Percentiles rank a stretch among this genome's conserved stretches.
Conservation (phyloP, 2,329 filamentous ascomycete species). For the Fusarium euwallaceae region DNA sequence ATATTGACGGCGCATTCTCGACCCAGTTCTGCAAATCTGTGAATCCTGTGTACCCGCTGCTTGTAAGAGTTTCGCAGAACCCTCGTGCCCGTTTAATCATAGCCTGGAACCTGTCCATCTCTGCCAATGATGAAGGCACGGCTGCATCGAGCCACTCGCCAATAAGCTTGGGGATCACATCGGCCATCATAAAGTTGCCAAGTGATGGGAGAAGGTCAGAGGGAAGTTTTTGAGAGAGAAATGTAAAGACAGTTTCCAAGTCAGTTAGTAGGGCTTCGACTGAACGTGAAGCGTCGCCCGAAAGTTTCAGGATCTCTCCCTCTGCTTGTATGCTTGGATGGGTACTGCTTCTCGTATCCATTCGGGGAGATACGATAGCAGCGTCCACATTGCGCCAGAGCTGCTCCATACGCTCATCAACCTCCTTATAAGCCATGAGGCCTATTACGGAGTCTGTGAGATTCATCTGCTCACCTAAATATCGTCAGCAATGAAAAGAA, state of each 20-base stretch:
- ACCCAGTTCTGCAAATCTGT: constrained; percentile 83
- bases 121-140: constrained; percentile 80
- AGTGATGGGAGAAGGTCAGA: constrained; percentile 69
- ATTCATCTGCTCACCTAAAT: constrained; percentile 63
- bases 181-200: constrained; percentile 77
- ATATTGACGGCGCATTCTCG: constrained; percentile 81
- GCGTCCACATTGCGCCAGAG: constrained; percentile 74
- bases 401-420: constrained; percentile 69
- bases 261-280: constrained; percentile 67
- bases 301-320: constrained; percentile 58
- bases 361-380: constrained; percentile 72
- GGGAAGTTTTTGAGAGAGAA: constrained; percentile 66
- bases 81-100: constrained; percentile 73
- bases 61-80: constrained; percentile 75
- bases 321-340: constrained; percentile 58
- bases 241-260: constrained; percentile 64
- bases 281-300: constrained; percentile 58
- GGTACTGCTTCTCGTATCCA: constrained; percentile 55
- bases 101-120: constrained; percentile 78
- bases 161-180: constrained; percentile 76
- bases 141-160: constrained; percentile 80
- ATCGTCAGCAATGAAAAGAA: constrained; percentile 29
- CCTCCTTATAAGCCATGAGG: constrained; percentile 70
- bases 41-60: constrained; percentile 72
- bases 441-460: constrained; percentile 68